Conservation (phyloP, 1,139 yeast genomes). For the Suhomyces guaymorum region DNA sequence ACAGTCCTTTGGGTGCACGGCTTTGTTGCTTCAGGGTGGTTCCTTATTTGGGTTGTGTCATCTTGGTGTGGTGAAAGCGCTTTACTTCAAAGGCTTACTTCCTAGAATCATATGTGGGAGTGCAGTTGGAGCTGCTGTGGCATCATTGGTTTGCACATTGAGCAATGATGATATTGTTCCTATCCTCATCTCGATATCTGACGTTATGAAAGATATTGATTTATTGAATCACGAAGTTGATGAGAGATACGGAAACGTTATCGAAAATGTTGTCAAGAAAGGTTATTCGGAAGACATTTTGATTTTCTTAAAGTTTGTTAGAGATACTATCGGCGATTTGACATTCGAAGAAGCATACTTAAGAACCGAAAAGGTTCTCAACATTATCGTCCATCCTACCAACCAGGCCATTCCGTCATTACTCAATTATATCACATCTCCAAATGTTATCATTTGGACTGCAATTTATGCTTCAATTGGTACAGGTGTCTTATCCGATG, state of each 20-base stretch:
- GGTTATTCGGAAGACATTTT: conserved; percentile 86
- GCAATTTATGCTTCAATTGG: conserved; percentile 78
- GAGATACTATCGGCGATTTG: conserved; percentile 74
- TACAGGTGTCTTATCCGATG: conserved; percentile 61
- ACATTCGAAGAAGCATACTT: conserved; percentile 94
- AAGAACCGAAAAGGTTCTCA: conserved; percentile 78
- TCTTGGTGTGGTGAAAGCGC: conserved; percentile 83
- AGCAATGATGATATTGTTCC: conserved; percentile 57
- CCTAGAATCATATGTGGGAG: conserved; percentile 92
- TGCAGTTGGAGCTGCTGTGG: conserved; percentile 92
- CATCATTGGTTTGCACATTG: conserved; percentile 76
- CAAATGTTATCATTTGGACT: conserved; percentile 89
- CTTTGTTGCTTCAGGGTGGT: conserved; percentile 89
- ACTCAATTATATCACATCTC: conserved; percentile 88
- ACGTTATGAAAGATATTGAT: conserved; percentile 53
- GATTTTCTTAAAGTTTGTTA: conserved; percentile 74
- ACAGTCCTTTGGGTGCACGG: conserved; percentile 88
- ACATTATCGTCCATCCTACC: conserved; percentile 88
- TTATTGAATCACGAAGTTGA: conserved; percentile 56
- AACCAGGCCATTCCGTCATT: conserved; percentile 70
- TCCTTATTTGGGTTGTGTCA: conserved; percentile 92
- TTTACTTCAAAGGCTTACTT: conserved; percentile 68
- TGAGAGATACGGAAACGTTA: conserved; percentile 63
- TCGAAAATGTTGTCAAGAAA: conserved; percentile 65
- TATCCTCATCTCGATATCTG: conserved; percentile 47